Percentiles rank a stretch among this genome's conserved stretches.
These are phyloP conservation scores for Tuber brumale DNA, from an alignment of 495 filamentous ascomycete species.

Conservation along the genomic window DNA sequence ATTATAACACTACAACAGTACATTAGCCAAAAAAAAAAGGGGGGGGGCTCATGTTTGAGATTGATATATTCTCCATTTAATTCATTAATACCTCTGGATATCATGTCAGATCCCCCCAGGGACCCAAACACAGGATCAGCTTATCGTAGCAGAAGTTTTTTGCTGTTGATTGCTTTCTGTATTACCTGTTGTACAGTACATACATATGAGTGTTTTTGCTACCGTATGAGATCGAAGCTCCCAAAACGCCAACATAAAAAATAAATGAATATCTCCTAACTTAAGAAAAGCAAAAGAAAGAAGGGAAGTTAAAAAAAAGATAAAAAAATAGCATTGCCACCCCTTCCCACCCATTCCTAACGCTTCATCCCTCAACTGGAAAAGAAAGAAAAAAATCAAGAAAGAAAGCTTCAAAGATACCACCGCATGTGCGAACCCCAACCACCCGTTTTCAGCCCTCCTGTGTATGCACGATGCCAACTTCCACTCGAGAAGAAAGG, in stretches of 20 bases:
- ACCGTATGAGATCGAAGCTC: conserved; percentile 22
- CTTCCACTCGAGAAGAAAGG: conserved; percentile 18
- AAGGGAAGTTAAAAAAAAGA: conserved; percentile 5
- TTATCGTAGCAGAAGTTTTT: neutral
- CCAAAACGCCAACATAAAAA: conserved; percentile 3
- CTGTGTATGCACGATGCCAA: neutral
- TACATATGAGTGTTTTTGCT: conserved; percentile 16
- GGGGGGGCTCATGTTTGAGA: neutral
- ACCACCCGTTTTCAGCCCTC: neutral
- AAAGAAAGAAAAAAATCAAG: conserved; percentile 9
- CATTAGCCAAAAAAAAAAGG: neutral
- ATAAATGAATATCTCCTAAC: conserved; percentile 28
- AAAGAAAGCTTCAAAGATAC: conserved; percentile 18
- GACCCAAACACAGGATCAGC: neutral
- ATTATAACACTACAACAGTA: neutral
- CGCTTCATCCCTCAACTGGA: neutral
- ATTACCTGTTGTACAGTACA: conserved; percentile 9
- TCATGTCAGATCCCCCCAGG: neutral
- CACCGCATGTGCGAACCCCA: neutral
- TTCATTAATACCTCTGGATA: neutral
- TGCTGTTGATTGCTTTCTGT: conserved; percentile 19
- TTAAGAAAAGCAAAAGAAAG: conserved; percentile 8
- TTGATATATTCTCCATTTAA: neutral
- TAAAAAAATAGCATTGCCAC: conserved; percentile 1
- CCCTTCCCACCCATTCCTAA: neutral